Conservation (phyloP, 139 green algal species). For the Parachlorella kessleri region DNA sequence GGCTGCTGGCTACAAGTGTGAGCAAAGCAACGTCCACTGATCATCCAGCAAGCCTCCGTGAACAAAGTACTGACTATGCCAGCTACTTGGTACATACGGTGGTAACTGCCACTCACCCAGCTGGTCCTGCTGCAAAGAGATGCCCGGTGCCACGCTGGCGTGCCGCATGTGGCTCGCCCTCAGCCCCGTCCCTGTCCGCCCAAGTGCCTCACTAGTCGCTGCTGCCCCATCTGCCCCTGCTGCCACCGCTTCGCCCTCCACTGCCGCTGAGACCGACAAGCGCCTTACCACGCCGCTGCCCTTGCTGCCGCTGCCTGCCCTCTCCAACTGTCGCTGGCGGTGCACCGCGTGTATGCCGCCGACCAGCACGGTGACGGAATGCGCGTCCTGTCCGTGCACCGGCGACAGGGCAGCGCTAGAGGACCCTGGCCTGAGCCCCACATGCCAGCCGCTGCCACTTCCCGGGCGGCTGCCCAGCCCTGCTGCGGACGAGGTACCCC, state of each 20-base stretch:
- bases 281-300: background rate
- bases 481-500: too few species aligned
- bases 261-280: background rate
- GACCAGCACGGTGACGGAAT: background rate
- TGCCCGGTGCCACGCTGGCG: background rate
- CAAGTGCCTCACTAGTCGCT: background rate
- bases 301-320: background rate
- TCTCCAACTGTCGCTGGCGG: background rate
- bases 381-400: too few species aligned
- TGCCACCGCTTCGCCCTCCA: background rate
- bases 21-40: background rate
- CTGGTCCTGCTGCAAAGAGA: constrained; percentile 1
- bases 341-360: background rate
- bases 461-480: too few species aligned
- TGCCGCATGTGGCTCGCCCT: background rate
- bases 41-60: too few species aligned
- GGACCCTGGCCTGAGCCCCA: too few species aligned
- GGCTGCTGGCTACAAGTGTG: background rate
- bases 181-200: too few species aligned
- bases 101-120: constrained; percentile 2
- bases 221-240: background rate
- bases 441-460: too few species aligned
- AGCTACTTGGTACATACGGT: too few species aligned
- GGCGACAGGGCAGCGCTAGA: too few species aligned
- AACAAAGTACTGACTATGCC: too few species aligned